phyloP scores from a whole-genome alignment of 2,329 filamentous ascomycete genomes.

The Metarhizium anisopliae region DNA sequence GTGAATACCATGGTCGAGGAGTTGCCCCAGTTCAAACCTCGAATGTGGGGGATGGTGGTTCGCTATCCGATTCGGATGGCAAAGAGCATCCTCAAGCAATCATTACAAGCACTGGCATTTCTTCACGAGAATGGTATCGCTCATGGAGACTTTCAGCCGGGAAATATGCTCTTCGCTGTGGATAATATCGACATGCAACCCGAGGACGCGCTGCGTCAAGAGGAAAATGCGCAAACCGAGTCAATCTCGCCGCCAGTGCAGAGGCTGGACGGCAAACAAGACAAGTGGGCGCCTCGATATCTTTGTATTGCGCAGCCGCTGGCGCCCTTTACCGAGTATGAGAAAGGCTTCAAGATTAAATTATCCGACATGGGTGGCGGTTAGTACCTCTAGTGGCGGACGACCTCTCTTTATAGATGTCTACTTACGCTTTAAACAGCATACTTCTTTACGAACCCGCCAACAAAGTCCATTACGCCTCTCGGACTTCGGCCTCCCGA shows the following conservation, averaged over 20 bases:
- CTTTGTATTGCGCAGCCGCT: conserved; percentile 20
- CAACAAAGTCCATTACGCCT: conserved; percentile 13
- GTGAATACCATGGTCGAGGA: conserved; percentile 27
- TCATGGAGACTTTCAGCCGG: conserved; percentile 31
- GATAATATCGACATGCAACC: conserved; percentile 16
- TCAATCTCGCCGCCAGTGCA: conserved; percentile 17
- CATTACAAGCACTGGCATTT: conserved; percentile 24
- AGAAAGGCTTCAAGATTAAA: conserved; percentile 19
- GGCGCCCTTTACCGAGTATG: conserved; percentile 11
- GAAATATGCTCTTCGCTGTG: conserved; percentile 26
- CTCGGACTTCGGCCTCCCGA: conserved; percentile 19
- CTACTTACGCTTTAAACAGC: conserved; percentile 10
- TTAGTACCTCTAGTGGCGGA: conserved; percentile 10
- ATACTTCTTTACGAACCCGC: conserved; percentile 17
- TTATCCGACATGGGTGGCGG: conserved; percentile 21
- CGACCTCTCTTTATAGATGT: neutral
- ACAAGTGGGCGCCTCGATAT: conserved; percentile 20
- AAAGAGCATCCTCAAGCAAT: conserved; percentile 30
- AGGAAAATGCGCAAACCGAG: conserved; percentile 12
- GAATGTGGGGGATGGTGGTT: conserved; percentile 13
- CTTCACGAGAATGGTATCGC: conserved; percentile 29
- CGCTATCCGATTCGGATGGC: conserved; percentile 31
- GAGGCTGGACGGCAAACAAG: conserved; percentile 21
- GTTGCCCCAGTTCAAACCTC: conserved; percentile 21
- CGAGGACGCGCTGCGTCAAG: conserved; percentile 16